phyloP scores from a whole-genome alignment of 306 rosid species.

The Macrotyloma uniflorum region DNA sequence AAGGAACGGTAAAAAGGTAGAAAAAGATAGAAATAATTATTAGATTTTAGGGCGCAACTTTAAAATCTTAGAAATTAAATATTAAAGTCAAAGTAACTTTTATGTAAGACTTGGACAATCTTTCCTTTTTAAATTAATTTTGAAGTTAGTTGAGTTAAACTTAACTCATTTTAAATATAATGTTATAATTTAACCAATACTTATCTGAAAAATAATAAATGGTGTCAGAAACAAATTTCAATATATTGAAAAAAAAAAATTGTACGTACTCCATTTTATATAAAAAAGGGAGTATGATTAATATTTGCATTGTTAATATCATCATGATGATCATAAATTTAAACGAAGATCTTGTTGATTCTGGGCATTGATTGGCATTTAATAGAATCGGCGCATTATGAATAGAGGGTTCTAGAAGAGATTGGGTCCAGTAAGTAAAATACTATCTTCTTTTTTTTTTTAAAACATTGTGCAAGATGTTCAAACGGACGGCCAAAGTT shows the following conservation, averaged over 20 bases:
- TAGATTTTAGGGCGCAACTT: neutral
- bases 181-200: too few relatives aligned
- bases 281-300: too few relatives aligned
- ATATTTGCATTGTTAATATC: neutral
- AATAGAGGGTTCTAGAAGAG: neutral
- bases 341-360: neutral
- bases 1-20: neutral
- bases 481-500: constrained; percentile 30
- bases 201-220: too few relatives aligned
- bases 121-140: neutral
- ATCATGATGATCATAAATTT: neutral
- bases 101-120: neutral
- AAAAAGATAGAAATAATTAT: neutral
- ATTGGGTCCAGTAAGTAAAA: neutral
- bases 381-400: neutral
- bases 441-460: neutral
- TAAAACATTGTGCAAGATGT: constrained; percentile 24
- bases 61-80: neutral
- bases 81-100: neutral
- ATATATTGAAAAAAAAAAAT: too few relatives aligned
- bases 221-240: too few relatives aligned
- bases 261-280: too few relatives aligned
- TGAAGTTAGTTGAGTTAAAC: neutral
- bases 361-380: neutral
- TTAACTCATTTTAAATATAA: too few relatives aligned